A percentile compares a stretch with the other conserved stretches of the same genome.
Conservation (phyloP, 2,329 filamentous ascomycete species). For the Zymoseptoria passerinii region DNA sequence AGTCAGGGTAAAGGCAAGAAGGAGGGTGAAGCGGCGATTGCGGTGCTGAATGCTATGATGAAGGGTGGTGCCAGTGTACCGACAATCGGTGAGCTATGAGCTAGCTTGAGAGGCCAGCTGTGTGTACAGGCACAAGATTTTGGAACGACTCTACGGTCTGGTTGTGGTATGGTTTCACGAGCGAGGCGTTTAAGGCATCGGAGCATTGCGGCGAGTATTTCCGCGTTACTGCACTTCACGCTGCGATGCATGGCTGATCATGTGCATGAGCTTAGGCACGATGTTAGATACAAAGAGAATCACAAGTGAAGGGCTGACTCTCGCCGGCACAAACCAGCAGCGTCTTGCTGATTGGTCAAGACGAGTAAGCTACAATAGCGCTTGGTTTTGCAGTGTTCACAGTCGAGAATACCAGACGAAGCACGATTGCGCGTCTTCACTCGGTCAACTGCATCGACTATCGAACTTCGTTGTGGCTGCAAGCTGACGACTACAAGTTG, state of each 20-base stretch:
- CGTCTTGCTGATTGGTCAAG: no score
- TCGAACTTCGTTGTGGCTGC: neutral
- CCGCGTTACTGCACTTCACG: neutral
- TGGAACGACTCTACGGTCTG: neutral
- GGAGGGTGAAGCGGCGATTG: conserved; percentile 6
- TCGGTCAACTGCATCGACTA: no score
- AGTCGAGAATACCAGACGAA: no score
- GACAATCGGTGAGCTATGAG: neutral
- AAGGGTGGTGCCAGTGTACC: neutral
- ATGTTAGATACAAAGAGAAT: no score
- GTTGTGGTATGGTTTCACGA: neutral
- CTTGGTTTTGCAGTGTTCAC: no score
- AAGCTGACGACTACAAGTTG: neutral
- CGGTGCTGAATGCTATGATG: conserved; percentile 3
- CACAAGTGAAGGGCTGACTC: no score
- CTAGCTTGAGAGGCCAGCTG: neutral
- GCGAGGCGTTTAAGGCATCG: neutral
- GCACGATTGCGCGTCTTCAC: no score
- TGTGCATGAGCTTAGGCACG: no score
- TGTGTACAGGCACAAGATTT: neutral
- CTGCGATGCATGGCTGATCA: no score
- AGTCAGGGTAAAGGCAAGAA: conserved; percentile 12
- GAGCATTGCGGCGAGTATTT: neutral
- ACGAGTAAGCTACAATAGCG: no score
- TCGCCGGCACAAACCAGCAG: no score